Evolutionary conservation across 192 early-diverging fungal species (phyloP).

Genomic region (Coemansia sp.): DNA sequence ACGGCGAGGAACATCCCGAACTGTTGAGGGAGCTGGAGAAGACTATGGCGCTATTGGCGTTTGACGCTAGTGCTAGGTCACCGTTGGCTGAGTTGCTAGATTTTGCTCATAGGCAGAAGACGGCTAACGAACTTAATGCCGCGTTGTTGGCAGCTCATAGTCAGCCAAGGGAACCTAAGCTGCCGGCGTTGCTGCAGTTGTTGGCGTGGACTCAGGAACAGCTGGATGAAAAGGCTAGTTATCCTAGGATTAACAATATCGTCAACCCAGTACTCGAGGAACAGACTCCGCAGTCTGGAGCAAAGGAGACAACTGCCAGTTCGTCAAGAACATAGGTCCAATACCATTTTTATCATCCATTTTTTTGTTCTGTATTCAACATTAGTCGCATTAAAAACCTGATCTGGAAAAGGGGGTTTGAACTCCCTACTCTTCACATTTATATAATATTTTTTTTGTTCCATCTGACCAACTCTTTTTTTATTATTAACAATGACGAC

Average conservation of each 20-base stretch:
- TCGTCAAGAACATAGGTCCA: not conserved
- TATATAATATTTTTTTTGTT: conserved; percentile 4
- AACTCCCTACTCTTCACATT: not conserved
- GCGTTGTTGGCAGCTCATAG: conserved; percentile 89
- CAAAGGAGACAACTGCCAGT: not conserved
- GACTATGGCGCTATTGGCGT: conserved; percentile 97
- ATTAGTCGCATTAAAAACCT: not conserved
- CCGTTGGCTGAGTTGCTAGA: conserved; percentile 90
- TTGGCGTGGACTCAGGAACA: conserved; percentile 94
- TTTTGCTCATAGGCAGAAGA: conserved; percentile 87
- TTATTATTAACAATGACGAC: not conserved
- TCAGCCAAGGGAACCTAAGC: conserved; percentile 92
- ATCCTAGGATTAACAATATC: conserved; percentile 87
- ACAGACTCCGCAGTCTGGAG: not conserved
- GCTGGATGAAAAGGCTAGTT: conserved; percentile 81
- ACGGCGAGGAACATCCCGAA: conserved; percentile 96
- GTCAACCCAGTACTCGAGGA: conserved; percentile 72
- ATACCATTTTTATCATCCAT: not conserved
- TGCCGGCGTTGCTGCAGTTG: conserved; percentile 89
- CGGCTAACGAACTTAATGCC: conserved; percentile 92
- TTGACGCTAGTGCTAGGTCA: conserved; percentile 64
- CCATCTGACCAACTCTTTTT: not conserved
- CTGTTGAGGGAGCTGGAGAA: conserved; percentile 93
- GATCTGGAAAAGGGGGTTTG: not conserved
- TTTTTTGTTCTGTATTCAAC: not conserved